Evolutionary conservation across 345 rosid species (phyloP).

Genomic region (Jatropha curcas): DNA sequence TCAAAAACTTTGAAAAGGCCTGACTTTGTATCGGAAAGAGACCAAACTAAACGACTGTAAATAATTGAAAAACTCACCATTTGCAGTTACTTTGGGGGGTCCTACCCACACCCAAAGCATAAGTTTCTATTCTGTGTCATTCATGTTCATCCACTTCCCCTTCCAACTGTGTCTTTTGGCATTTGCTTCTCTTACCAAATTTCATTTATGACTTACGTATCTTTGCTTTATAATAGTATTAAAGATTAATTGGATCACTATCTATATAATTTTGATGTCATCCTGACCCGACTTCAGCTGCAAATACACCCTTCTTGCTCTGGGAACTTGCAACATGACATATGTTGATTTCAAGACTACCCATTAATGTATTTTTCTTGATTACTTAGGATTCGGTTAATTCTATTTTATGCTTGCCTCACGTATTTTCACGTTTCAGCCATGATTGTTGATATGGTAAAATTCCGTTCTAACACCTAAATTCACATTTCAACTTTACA

Average conservation of each 20-base stretch:
- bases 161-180: not conserved
- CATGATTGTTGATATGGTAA: too few relatives aligned
- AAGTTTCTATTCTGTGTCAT: conserved; percentile 22
- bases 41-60: conserved; percentile 17
- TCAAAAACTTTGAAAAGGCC: conserved; percentile 34
- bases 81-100: conserved; percentile 18
- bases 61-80: conserved; percentile 18
- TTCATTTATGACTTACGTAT: not conserved
- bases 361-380: too few relatives aligned
- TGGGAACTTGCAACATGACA: conserved; percentile 20
- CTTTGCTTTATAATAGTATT: not conserved
- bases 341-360: too few relatives aligned
- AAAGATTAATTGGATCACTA: too few relatives aligned
- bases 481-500: too few relatives aligned
- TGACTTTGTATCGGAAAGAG: conserved; percentile 22
- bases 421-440: too few relatives aligned
- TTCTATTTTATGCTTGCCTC: too few relatives aligned
- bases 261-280: conserved; percentile 37
- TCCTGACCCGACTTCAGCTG: not conserved
- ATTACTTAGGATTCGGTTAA: too few relatives aligned
- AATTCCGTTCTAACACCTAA: too few relatives aligned
- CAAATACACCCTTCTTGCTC: not conserved
- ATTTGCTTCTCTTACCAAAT: not conserved
- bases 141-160: not conserved
- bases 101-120: conserved; percentile 23